A percentile compares a stretch with the other conserved stretches of the same genome.
phyloP scores from a whole-genome alignment of 495 filamentous ascomycete genomes.

The Cryomyces minteri region DNA sequence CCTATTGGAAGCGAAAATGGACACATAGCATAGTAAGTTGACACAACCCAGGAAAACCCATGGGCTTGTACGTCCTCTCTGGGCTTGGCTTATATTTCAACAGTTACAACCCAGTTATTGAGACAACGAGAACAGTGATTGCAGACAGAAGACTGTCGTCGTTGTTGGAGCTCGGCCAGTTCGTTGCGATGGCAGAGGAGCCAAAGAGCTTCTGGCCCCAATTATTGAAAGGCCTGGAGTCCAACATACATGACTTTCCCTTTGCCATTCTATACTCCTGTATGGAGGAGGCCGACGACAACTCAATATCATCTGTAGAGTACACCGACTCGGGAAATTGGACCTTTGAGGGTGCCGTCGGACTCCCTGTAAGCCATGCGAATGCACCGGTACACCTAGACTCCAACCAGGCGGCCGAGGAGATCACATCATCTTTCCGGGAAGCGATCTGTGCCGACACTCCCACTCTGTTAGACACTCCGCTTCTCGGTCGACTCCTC shows the following conservation, averaged over 20 bases:
- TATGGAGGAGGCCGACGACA: background rate
- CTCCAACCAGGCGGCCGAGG: conserved; percentile 7
- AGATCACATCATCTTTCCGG: conserved; percentile 8
- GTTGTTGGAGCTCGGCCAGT: conserved; percentile 1
- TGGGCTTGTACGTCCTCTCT: too few relatives aligned
- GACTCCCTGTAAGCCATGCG: conserved; percentile 7
- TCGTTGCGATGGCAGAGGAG: conserved; percentile 7
- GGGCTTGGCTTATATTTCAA: too few relatives aligned
- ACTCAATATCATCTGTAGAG: background rate
- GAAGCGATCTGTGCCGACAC: conserved; percentile 7
- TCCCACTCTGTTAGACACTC: background rate
- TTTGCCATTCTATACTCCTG: conserved; percentile 17
- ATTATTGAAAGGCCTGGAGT: conserved; percentile 7
- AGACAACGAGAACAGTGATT: conserved; percentile 16
- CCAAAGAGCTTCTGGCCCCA: conserved; percentile 14
- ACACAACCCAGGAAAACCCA: too few relatives aligned
- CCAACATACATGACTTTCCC: conserved; percentile 14
- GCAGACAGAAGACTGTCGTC: conserved; percentile 15
- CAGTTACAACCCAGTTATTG: conserved; percentile 3
- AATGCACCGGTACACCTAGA: conserved; percentile 6
- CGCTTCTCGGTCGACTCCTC: conserved; percentile 5
- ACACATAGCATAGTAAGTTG: too few relatives aligned
- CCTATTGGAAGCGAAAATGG: conserved; percentile 1
- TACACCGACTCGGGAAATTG: background rate
- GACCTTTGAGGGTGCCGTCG: conserved; percentile 8